Percentiles rank a stretch among this genome's conserved stretches.
phyloP scores from a whole-genome alignment of 225 moss, liverwort and hornwort species.

The Sphagnum contortum region DNA sequence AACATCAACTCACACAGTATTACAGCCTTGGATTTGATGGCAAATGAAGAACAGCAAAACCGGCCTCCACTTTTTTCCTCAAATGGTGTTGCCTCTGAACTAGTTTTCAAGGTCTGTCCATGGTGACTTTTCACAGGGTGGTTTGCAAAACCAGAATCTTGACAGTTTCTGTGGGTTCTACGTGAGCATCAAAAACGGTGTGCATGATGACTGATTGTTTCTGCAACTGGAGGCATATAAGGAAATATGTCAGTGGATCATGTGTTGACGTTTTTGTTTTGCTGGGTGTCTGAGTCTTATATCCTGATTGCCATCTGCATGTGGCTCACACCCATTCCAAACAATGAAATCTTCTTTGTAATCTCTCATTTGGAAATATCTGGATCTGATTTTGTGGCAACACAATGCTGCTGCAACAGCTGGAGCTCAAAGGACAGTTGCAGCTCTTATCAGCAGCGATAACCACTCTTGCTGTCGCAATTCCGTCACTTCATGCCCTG shows the following conservation, averaged over 20 bases:
- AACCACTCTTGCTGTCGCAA: constrained; percentile 86
- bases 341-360: too few relatives aligned
- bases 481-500: constrained; percentile 78
- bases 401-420: constrained; percentile 29
- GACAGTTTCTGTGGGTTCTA: too few relatives aligned
- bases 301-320: too few relatives aligned
- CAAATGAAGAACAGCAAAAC: constrained; percentile 14
- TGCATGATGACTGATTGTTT: too few relatives aligned
- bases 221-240: too few relatives aligned
- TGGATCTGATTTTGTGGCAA: not conserved
- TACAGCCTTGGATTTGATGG: constrained; percentile 17
- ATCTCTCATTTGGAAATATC: too few relatives aligned
- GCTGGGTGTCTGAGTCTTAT: too few relatives aligned
- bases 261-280: too few relatives aligned
- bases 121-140: not conserved
- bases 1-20: constrained; percentile 4
- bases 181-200: too few relatives aligned
- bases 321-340: too few relatives aligned
- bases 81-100: constrained; percentile 30
- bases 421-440: constrained; percentile 83
- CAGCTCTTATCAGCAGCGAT: constrained; percentile 88
- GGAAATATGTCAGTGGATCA: too few relatives aligned
- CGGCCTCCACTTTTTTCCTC: constrained; percentile 20
- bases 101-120: constrained; percentile 59
- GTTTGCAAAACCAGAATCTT: too few relatives aligned